Evolutionary conservation across 352 stramenopile species (phyloP).

Genomic region (Globisporangium carolinianum): DNA sequence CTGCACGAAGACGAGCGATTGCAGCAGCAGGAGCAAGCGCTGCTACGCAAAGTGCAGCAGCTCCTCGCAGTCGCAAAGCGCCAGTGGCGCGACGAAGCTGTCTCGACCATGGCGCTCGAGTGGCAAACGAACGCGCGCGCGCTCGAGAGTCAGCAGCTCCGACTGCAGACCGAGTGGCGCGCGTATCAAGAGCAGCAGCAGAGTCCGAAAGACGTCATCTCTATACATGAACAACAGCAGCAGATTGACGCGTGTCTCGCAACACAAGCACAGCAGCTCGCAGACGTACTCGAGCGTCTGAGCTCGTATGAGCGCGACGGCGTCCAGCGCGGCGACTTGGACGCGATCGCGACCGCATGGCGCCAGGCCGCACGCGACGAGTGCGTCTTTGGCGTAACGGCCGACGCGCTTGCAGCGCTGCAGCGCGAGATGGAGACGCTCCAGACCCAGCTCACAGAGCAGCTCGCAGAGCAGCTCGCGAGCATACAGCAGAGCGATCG

Average conservation of each 20-base stretch:
- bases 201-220: background rate
- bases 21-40: constrained; percentile 21
- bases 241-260: constrained; percentile 19
- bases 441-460: constrained; percentile 15
- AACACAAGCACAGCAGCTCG: constrained; percentile 21
- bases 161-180: constrained; percentile 12
- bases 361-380: constrained; percentile 42
- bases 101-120: background rate
- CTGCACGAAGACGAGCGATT: constrained; percentile 25
- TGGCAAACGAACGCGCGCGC: constrained; percentile 8
- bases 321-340: constrained; percentile 22
- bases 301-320: constrained; percentile 18
- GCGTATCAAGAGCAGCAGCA: constrained; percentile 13
- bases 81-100: constrained; percentile 8
- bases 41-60: constrained; percentile 36
- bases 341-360: constrained; percentile 20
- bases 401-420: constrained; percentile 20
- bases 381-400: constrained; percentile 46
- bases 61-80: constrained; percentile 22
- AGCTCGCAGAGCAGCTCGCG: background rate
- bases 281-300: constrained; percentile 9
- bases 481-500: background rate
- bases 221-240: constrained; percentile 14
- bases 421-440: constrained; percentile 26
- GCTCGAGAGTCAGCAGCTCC: constrained; percentile 10